Percentiles rank a stretch among this genome's conserved stretches.
These are phyloP conservation scores for Erodium texanum DNA, from an alignment of 441 rosid species.

Conservation along the genomic window DNA sequence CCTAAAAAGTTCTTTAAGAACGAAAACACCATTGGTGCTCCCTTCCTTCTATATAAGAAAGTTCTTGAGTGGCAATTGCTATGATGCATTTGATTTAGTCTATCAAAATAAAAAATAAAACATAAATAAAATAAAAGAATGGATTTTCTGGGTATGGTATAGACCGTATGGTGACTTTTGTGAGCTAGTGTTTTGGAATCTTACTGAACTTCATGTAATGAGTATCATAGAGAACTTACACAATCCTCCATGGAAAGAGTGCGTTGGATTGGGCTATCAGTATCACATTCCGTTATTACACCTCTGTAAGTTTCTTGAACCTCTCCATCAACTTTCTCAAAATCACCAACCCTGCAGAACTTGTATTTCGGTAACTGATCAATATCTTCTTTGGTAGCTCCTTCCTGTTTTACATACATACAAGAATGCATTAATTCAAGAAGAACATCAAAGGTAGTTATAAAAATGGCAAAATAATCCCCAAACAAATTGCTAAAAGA, in stretches of 20 bases:
- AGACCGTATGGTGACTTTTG: too few relatives aligned
- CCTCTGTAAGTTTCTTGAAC: conserved; percentile 36
- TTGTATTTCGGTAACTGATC: conserved; percentile 42
- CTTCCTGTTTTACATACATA: conserved; percentile 34
- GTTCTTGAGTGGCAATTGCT: too few relatives aligned
- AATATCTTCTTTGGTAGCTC: conserved; percentile 62
- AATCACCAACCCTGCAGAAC: conserved; percentile 25
- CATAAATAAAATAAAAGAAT: too few relatives aligned
- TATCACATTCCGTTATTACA: conserved; percentile 39
- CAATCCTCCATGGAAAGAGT: conserved; percentile 42
- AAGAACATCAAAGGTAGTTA: too few relatives aligned
- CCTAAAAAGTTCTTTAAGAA: too few relatives aligned
- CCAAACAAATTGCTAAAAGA: not conserved
- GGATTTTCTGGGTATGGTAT: too few relatives aligned
- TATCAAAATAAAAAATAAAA: too few relatives aligned
- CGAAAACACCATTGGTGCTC: too few relatives aligned
- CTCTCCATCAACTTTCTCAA: conserved; percentile 38
- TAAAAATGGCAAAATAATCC: not conserved
- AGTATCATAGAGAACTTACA: conserved; percentile 30
- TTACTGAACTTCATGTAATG: not conserved
- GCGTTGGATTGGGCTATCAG: conserved; percentile 31
- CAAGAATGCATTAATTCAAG: not conserved
- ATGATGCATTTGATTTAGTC: too few relatives aligned
- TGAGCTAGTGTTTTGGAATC: too few relatives aligned
- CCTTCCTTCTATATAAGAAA: too few relatives aligned